Conservation (phyloP, 495 filamentous ascomycete genomes). For the Astrothelium macrocarpum region DNA sequence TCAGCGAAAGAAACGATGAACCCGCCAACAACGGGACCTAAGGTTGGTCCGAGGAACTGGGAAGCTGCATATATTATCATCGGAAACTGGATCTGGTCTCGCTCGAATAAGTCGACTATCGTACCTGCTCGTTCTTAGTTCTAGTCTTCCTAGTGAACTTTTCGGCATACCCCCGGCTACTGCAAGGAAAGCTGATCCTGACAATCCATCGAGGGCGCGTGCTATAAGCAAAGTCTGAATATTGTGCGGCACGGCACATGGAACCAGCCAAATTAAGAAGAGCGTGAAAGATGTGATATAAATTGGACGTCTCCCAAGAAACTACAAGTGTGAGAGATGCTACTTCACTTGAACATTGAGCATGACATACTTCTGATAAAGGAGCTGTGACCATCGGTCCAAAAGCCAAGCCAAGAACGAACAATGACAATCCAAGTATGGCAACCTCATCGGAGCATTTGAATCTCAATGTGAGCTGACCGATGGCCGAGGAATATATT, state of each 20-base stretch:
- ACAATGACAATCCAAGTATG: conserved; percentile 32
- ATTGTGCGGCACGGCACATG: conserved; percentile 60
- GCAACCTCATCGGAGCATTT: conserved; percentile 32
- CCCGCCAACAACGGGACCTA: conserved; percentile 65
- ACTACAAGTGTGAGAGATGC: conserved; percentile 30
- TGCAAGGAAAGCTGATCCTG: conserved; percentile 74
- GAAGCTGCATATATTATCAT: conserved; percentile 77
- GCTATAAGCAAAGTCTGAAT: conserved; percentile 67
- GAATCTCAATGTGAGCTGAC: conserved; percentile 13
- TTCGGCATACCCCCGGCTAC: conserved; percentile 74
- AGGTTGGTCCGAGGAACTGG: conserved; percentile 70
- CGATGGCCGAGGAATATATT: conserved; percentile 21
- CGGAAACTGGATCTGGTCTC: conserved; percentile 69
- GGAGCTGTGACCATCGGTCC: conserved; percentile 22
- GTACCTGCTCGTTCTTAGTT: conserved; percentile 43
- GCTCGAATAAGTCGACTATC: conserved; percentile 76
- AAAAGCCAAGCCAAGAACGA: conserved; percentile 21
- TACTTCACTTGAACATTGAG: not conserved
- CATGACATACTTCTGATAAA: conserved; percentile 4
- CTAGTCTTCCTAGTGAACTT: not conserved
- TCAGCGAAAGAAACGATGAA: conserved; percentile 54
- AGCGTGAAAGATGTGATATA: conserved; percentile 65
- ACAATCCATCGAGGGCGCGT: conserved; percentile 66
- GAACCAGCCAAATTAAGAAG: conserved; percentile 61
- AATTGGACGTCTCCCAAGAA: conserved; percentile 70